Evolutionary conservation across 164 flowering plant species (phyloP).

Genomic region (Vitis rupestris): DNA sequence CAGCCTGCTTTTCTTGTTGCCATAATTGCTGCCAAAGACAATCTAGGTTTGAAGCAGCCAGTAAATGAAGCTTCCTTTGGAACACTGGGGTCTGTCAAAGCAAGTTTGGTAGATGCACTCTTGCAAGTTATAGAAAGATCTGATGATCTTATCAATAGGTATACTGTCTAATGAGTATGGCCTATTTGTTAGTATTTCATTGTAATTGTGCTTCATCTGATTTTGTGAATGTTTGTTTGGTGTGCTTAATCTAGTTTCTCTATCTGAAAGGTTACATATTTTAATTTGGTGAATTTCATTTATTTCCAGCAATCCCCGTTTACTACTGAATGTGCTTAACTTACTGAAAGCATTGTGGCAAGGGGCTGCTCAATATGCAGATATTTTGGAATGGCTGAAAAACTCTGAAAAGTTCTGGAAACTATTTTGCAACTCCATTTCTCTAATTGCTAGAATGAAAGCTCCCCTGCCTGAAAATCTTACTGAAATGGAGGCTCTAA

Average conservation of each 20-base stretch:
- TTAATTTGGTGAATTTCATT: constrained; percentile 6
- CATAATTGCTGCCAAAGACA: constrained; percentile 38
- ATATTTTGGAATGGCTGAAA: constrained; percentile 53
- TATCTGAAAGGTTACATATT: not conserved
- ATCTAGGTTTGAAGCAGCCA: constrained; percentile 23
- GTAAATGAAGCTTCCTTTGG: constrained; percentile 19
- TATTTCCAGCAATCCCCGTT: constrained; percentile 54
- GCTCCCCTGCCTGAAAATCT: constrained; percentile 22
- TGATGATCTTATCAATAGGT: constrained; percentile 66
- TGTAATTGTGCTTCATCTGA: not conserved
- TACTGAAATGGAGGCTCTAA: constrained; percentile 29
- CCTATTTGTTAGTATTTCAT: constrained; percentile 2
- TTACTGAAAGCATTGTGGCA: constrained; percentile 81
- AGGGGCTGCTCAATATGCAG: constrained; percentile 62
- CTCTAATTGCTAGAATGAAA: constrained; percentile 16
- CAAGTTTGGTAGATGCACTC: constrained; percentile 43
- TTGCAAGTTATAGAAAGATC: constrained; percentile 46
- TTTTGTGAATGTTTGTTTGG: not conserved
- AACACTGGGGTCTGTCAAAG: constrained; percentile 20
- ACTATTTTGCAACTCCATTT: constrained; percentile 37
- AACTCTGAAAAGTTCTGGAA: constrained; percentile 63
- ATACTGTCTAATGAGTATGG: constrained; percentile 6
- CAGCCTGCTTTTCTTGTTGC: constrained; percentile 86
- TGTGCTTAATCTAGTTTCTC: not conserved
- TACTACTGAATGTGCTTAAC: constrained; percentile 57